Conservation (phyloP, 306 rosid species). For the Quercus rubra region DNA sequence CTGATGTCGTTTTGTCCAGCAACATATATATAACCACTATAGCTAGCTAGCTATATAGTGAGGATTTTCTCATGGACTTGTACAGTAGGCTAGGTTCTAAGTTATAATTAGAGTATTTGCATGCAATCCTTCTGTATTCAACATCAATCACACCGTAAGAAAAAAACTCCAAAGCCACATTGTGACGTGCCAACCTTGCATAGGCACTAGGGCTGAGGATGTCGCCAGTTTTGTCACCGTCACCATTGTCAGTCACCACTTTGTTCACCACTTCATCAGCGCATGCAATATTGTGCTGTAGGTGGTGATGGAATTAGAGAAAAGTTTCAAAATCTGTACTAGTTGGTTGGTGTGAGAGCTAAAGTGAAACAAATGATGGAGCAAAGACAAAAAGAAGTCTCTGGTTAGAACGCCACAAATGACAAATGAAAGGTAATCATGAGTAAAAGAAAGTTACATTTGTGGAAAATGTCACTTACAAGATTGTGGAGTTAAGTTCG, state of each 20-base stretch:
- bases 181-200: conserved; percentile 29
- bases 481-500: too few relatives aligned
- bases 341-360: too few relatives aligned
- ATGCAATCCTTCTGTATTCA: conserved; percentile 47
- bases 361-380: too few relatives aligned
- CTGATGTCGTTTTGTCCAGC: conserved; percentile 60
- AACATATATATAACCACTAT: conserved; percentile 33
- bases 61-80: conserved; percentile 54
- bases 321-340: too few relatives aligned
- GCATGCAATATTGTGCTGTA: conserved; percentile 10
- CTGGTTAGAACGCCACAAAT: too few relatives aligned
- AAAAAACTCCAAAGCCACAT: conserved; percentile 16
- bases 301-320: too few relatives aligned
- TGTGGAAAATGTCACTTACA: too few relatives aligned
- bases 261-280: conserved; percentile 29
- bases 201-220: conserved; percentile 44
- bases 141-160: conserved; percentile 48
- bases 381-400: too few relatives aligned
- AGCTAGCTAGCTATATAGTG: conserved; percentile 52
- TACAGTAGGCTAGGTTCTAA: background rate
- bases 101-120: conserved; percentile 41
- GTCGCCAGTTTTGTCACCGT: conserved; percentile 50
- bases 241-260: conserved; percentile 56
- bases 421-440: too few relatives aligned
- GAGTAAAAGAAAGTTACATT: too few relatives aligned